Conservation (phyloP, 208 protist genomes). For the Trichomonas tenax region DNA sequence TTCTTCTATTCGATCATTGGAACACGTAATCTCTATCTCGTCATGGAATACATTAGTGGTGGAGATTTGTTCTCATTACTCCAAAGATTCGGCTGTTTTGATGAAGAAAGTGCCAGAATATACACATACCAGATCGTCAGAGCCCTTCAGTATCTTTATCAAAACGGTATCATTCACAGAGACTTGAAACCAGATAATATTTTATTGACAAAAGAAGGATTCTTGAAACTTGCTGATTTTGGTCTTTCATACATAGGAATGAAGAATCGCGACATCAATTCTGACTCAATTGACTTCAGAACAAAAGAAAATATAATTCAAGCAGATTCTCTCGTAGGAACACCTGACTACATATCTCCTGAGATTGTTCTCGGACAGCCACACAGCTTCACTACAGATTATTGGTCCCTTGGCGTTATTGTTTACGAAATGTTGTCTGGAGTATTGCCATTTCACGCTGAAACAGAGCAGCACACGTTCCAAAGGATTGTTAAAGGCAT, state of each 20-base stretch:
- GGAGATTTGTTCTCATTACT: background rate
- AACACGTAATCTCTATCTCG: background rate
- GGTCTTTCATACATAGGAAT: background rate
- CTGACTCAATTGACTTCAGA: background rate
- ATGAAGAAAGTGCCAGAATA: background rate
- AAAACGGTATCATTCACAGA: background rate
- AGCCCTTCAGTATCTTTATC: background rate
- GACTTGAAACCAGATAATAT: slow-evolving; percentile 5
- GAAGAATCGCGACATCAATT: background rate
- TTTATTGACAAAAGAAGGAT: background rate
- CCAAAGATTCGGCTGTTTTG: background rate
- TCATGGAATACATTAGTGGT: slow-evolving; percentile 3
- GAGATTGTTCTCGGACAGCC: background rate
- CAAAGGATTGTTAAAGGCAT: background rate
- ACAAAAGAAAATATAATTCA: background rate
- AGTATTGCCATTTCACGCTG: background rate
- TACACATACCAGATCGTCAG: background rate
- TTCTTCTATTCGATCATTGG: background rate
- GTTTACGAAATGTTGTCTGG: background rate
- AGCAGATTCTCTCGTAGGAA: background rate
- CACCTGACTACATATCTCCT: background rate
- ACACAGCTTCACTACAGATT: background rate
- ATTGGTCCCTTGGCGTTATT: background rate
- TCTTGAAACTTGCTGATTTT: background rate
- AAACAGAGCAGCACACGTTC: background rate